Evolutionary conservation across 2,329 filamentous ascomycete species (phyloP).

Genomic region (Reticulascus tulasneorum): DNA sequence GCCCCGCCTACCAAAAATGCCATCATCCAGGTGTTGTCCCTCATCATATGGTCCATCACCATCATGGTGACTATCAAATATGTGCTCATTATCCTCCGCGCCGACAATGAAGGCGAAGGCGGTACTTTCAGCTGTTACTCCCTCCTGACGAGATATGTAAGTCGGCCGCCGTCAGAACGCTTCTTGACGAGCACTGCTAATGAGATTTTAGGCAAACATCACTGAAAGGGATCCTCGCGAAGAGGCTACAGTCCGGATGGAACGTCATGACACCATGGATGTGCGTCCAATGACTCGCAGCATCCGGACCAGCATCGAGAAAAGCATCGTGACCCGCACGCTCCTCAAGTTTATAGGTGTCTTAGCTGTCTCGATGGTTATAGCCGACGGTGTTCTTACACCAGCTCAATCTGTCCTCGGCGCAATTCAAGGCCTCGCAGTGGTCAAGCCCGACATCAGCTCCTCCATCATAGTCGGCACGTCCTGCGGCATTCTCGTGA

Average conservation of each 20-base stretch:
- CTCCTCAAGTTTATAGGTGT: conserved; percentile 60
- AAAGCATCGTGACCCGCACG: conserved; percentile 45
- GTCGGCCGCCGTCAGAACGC: conserved; percentile 7
- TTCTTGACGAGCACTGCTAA: background rate
- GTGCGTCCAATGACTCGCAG: conserved; percentile 46
- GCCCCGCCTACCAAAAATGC: conserved; percentile 51
- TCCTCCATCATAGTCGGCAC: conserved; percentile 58
- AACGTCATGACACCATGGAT: conserved; percentile 55
- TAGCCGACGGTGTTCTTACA: conserved; percentile 62
- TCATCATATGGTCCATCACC: conserved; percentile 66
- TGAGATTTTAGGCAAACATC: conserved; percentile 47
- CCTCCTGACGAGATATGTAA: conserved; percentile 55
- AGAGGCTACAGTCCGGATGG: conserved; percentile 52
- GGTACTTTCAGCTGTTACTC: conserved; percentile 67
- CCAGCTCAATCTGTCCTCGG: conserved; percentile 68
- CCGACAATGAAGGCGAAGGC: conserved; percentile 68
- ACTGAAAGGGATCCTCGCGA: conserved; percentile 54
- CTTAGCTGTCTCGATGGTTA: conserved; percentile 64
- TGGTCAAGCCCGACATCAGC: conserved; percentile 53
- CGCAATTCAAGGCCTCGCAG: conserved; percentile 60
- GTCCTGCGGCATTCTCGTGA: conserved; percentile 59
- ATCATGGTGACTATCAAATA: conserved; percentile 70
- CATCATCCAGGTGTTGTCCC: conserved; percentile 60
- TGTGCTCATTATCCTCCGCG: conserved; percentile 59
- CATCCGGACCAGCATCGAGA: conserved; percentile 55